Evolutionary conservation across 257 asterid genomes (phyloP).

Genomic region (Euphrasia confusa): DNA sequence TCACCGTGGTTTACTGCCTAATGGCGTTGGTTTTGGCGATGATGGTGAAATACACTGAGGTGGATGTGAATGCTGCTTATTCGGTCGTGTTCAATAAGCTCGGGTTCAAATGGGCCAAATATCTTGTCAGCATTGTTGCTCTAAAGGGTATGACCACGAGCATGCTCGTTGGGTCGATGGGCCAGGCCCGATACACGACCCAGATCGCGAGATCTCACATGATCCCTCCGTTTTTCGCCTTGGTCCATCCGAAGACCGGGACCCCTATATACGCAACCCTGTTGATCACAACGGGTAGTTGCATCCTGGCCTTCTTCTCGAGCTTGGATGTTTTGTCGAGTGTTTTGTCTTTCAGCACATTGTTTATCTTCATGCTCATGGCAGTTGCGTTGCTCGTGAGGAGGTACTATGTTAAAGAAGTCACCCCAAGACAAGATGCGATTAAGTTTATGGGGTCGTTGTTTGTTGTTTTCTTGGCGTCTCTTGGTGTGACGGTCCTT

Average conservation of each 20-base stretch:
- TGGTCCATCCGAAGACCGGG: conserved; percentile 80
- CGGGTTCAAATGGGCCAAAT: conserved; percentile 86
- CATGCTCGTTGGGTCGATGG: conserved; percentile 91
- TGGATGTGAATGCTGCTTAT: conserved; percentile 79
- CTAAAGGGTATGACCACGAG: conserved; percentile 96
- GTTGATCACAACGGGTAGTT: conserved; percentile 57
- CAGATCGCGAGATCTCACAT: conserved; percentile 90
- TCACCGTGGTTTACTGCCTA: conserved; percentile 70
- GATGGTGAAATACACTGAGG: conserved; percentile 73
- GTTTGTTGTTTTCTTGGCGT: conserved; percentile 49
- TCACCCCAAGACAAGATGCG: conserved; percentile 45
- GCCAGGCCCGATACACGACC: conserved; percentile 94
- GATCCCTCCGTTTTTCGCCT: conserved; percentile 88
- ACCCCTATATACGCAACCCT: conserved; percentile 86
- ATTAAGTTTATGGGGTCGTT: conserved; percentile 42
- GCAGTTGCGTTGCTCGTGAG: conserved; percentile 86
- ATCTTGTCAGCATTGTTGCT: conserved; percentile 73
- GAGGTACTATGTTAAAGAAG: conserved; percentile 65
- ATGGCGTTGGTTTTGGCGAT: conserved; percentile 64
- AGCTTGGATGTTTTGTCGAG: conserved; percentile 85
- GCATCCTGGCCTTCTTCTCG: conserved; percentile 74
- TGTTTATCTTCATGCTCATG: conserved; percentile 95
- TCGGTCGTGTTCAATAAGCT: conserved; percentile 67
- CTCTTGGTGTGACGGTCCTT: conserved; percentile 48
- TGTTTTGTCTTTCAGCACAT: conserved; percentile 77